Evolutionary conservation across 1,284 basidiomycete genomes (phyloP).

Genomic region (Trametes hirsuta): DNA sequence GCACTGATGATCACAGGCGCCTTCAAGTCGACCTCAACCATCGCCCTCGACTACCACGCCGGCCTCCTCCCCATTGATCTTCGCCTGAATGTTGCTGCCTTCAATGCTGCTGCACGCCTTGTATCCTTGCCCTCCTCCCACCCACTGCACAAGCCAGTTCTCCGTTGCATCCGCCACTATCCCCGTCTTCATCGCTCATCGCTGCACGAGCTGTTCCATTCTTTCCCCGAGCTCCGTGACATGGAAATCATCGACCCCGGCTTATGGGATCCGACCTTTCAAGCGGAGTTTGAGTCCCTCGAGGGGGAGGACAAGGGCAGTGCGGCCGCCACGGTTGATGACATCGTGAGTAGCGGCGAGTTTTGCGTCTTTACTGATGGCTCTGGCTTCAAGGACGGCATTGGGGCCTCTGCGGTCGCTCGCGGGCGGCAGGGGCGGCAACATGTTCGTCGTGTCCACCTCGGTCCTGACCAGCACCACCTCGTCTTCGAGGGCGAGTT

Average conservation of each 20-base stretch:
- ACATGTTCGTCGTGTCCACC: background rate
- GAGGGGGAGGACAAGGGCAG: background rate
- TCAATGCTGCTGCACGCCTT: constrained; percentile 1
- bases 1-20: constrained; percentile 6
- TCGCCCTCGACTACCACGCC: constrained; percentile 8
- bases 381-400: background rate
- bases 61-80: constrained; percentile 8
- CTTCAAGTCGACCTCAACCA: constrained; percentile 4
- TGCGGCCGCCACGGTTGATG: background rate
- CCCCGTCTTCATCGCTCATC: constrained; percentile 17
- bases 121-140: background rate
- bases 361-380: constrained; percentile 4
- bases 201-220: constrained; percentile 15
- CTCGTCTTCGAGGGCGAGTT: background rate
- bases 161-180: background rate
- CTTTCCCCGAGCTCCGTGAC: constrained; percentile 8
- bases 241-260: background rate
- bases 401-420: background rate
- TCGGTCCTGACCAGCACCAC: background rate
- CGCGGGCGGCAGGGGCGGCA: background rate
- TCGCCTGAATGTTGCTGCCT: background rate
- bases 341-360: constrained; percentile 1
- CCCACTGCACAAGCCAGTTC: background rate
- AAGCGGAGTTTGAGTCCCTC: background rate
- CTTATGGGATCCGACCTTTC: background rate